A percentile compares a stretch with the other conserved stretches of the same genome.
Conservation (phyloP, 108 stramenopile genomes). For the Cyclostephanos tholiformis region DNA sequence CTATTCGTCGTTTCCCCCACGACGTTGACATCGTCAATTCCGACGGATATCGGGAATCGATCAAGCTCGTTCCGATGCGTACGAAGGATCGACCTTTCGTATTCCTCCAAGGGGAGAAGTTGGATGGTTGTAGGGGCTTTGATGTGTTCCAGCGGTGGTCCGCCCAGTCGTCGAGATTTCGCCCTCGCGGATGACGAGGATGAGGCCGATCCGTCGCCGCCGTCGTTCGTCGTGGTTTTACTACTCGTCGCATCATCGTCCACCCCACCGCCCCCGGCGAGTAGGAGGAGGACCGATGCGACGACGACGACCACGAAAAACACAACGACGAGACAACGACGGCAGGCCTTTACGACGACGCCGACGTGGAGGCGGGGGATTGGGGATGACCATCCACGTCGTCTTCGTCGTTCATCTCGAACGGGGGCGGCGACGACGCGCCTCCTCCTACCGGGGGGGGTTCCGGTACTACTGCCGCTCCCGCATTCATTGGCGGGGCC, state of each 20-base stretch:
- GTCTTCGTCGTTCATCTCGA: neutral
- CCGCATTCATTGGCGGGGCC: too few relatives aligned
- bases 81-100: constrained; percentile 19
- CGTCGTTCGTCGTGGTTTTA: neutral
- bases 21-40: constrained; percentile 13
- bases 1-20: too few relatives aligned
- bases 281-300: neutral
- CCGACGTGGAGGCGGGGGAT: neutral
- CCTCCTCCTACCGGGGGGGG: too few relatives aligned
- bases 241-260: neutral
- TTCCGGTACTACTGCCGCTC: too few relatives aligned
- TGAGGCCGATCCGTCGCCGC: neutral
- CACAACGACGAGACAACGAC: neutral
- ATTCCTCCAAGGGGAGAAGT: neutral
- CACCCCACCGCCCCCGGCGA: neutral
- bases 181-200: neutral
- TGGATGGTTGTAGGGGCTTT: too few relatives aligned
- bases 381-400: too few relatives aligned
- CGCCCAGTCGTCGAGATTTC: neutral
- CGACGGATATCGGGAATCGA: constrained; percentile 42
- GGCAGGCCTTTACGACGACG: neutral
- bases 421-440: too few relatives aligned
- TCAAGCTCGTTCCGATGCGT: constrained; percentile 21
- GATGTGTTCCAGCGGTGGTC: neutral
- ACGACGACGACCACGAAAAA: neutral